Conservation (phyloP, 2,329 filamentous ascomycete species). For the Stagonosporopsis rhizophila region DNA sequence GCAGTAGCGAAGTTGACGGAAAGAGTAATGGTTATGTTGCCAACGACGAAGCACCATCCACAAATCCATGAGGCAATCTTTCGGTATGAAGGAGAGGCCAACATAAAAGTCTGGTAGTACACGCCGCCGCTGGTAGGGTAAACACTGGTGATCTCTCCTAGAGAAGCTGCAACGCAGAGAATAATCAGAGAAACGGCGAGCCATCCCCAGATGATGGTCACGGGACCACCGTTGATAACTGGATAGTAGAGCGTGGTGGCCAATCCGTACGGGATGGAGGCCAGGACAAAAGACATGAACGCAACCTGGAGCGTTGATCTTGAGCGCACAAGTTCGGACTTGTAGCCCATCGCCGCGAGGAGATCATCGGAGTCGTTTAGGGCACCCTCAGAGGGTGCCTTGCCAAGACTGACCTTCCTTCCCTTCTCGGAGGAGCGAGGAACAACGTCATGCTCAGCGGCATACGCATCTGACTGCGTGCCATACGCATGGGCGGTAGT, state of each 20-base stretch:
- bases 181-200: slow-evolving; percentile 72
- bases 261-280: slow-evolving; percentile 76
- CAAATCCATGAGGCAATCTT: slow-evolving; percentile 73
- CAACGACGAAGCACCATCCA: slow-evolving; percentile 78
- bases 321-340: slow-evolving; percentile 68
- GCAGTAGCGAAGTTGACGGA: slow-evolving; percentile 79
- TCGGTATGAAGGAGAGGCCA: slow-evolving; percentile 67
- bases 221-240: slow-evolving; percentile 69
- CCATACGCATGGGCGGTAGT: slow-evolving; percentile 36
- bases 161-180: slow-evolving; percentile 70
- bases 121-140: slow-evolving; percentile 80
- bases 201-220: slow-evolving; percentile 77
- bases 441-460: slow-evolving; percentile 40
- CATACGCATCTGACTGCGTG: slow-evolving; percentile 45
- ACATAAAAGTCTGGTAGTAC: slow-evolving; percentile 81
- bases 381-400: slow-evolving; percentile 35
- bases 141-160: slow-evolving; percentile 77
- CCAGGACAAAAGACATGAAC: slow-evolving; percentile 79
- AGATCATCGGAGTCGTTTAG: slow-evolving; percentile 64
- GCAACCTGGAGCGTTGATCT: slow-evolving; percentile 73
- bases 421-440: slow-evolving; percentile 33
- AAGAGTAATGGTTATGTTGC: slow-evolving; percentile 83
- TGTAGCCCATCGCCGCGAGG: slow-evolving; percentile 70
- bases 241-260: slow-evolving; percentile 74
- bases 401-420: slow-evolving; percentile 34